Percentiles rank a stretch among this genome's conserved stretches.
These are phyloP conservation scores for Metroxylon sagu DNA, from an alignment of 176 grass and related monocot species.

Conservation along the genomic window DNA sequence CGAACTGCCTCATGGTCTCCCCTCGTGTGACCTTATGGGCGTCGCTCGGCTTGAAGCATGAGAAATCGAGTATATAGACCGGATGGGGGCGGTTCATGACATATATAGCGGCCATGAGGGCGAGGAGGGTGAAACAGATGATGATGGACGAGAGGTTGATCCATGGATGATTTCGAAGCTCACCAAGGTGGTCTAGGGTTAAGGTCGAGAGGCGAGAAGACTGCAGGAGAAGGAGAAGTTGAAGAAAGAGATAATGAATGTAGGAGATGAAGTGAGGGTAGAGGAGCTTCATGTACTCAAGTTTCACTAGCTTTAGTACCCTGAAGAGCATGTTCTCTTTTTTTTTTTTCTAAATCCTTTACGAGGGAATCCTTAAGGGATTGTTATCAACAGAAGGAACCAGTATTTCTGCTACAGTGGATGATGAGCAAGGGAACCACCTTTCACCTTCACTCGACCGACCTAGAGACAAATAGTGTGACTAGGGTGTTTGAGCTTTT, in stretches of 20 bases:
- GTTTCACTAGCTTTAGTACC: slow-evolving; percentile 15
- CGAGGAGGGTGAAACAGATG: background rate
- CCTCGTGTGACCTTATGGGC: slow-evolving; percentile 1
- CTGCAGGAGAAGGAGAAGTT: background rate
- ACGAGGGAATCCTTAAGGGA: no score
- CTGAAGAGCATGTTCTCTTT: slow-evolving; percentile 9
- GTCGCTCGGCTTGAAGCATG: slow-evolving; percentile 3
- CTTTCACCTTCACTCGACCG: no score
- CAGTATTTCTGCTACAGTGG: no score
- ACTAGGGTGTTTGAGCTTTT: no score
- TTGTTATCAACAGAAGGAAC: no score
- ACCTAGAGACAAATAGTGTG: no score
- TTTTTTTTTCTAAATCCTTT: no score
- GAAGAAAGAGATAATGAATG: background rate
- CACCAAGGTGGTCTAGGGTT: background rate
- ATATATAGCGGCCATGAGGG: background rate
- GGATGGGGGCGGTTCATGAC: background rate
- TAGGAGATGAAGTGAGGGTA: slow-evolving; percentile 3
- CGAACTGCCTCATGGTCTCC: background rate
- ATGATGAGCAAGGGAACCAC: no score
- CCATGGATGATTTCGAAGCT: background rate
- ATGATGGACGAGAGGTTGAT: no score
- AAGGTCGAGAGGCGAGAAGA: background rate
- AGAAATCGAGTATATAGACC: slow-evolving; percentile 7
- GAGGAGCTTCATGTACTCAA: background rate